Base-by-base conservation (phyloP, 83 land plant species). In the Picea abies region DNA sequence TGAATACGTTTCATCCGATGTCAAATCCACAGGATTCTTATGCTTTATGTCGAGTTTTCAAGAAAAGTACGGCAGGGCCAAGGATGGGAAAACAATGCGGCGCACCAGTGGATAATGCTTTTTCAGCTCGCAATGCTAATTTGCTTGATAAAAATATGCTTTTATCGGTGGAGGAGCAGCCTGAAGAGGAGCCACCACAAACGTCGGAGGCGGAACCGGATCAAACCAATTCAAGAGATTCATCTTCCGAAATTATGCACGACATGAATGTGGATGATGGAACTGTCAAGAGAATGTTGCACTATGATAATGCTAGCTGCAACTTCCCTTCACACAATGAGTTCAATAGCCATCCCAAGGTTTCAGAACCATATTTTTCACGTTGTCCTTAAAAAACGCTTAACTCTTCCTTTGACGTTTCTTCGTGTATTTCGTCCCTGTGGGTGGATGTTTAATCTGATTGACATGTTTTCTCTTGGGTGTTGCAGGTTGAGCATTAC, bases 41-140 rank as follows among this genome's bases (percentile, higher is more conserved):
- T 64, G 91, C 88, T 60, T 64, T 89, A 20, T 89, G 91, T 77
- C 89, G 91, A 12, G 82, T 89, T 10, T 89, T 86, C 91, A 89
- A 89, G 85, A 89, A 89, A 68, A 76, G 75, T 49, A 86, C 52
- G 16, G 78, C 88, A 26, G 88, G 88, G 3, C 88, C 88, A 15
- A 86, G 79, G 82, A 83, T 44, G 60, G 76, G 75, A 64, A 82
- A 83, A 6, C 88, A 86, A 63, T 86, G 80, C 65, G 85, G 85
- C 5, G 82, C 85, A 37, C 62, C 83, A 4, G 25, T 71, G 19
- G 76, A 71, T 0, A 37, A 71, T 71, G 49, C 49, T 44, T 44
- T 44, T 8, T 44, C 49, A 44, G 49, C 9, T 44, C 8, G 7
- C 49, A 22, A 19, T 44, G 6, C 22, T 47, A 39, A n/a, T 41